These are phyloP conservation scores for Fragilaria radians DNA, from an alignment of 108 stramenopile genomes.

Conservation along the genomic window DNA sequence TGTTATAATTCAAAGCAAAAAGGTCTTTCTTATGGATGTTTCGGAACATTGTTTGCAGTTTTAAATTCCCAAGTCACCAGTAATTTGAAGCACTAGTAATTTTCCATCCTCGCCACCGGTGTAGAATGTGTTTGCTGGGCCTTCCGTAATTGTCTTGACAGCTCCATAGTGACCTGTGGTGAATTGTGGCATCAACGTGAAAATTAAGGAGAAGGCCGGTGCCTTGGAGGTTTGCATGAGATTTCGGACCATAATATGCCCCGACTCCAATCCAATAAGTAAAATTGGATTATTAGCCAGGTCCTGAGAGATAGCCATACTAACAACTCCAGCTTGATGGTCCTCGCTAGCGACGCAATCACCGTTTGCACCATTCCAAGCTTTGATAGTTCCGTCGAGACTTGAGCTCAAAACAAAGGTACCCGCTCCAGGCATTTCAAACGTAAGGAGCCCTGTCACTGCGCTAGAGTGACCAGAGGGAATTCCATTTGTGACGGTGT, in stretches of 20 bases:
- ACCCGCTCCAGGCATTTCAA: slow-evolving; percentile 26
- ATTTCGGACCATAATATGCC: slow-evolving; percentile 72
- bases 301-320: slow-evolving; percentile 63
- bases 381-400: slow-evolving; percentile 77
- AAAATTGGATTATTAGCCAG: slow-evolving; percentile 47
- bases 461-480: slow-evolving; percentile 54
- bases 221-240: slow-evolving; percentile 62
- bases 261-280: slow-evolving; percentile 60
- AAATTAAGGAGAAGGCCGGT: slow-evolving; percentile 46
- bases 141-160: slow-evolving; percentile 51
- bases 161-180: slow-evolving; percentile 61
- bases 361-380: slow-evolving; percentile 76
- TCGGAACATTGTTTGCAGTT: no score
- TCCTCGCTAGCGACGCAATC: slow-evolving; percentile 65
- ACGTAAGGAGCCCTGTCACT: slow-evolving; percentile 44
- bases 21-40: no score
- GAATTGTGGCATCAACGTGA: slow-evolving; percentile 35
- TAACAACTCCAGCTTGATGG: slow-evolving; percentile 72
- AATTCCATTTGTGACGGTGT: no score
- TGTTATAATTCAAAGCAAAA: no score
- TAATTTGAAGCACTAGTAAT: slow-evolving; percentile 69
- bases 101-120: slow-evolving; percentile 78
- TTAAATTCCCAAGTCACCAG: slow-evolving; percentile 76
- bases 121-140: slow-evolving; percentile 77
- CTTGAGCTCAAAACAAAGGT: slow-evolving; percentile 68